Evolutionary conservation across 805 yeast genomes (phyloP).

Genomic region (Candida golubevii): DNA sequence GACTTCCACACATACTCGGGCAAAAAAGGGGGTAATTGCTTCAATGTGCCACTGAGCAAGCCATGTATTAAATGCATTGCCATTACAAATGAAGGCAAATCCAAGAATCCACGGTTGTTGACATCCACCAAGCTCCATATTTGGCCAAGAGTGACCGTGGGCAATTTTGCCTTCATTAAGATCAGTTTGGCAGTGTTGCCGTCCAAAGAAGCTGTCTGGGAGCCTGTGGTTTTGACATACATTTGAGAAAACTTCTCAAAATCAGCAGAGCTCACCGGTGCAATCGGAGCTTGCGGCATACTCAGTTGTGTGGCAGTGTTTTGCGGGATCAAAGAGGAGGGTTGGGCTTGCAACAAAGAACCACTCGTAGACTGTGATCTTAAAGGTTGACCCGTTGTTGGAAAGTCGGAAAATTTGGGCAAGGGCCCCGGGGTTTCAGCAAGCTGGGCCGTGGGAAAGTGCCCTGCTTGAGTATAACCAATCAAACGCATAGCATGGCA

Average conservation of each 20-base stretch:
- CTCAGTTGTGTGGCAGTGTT: constrained; percentile 32
- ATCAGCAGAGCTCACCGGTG: constrained; percentile 51
- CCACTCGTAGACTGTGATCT: constrained; percentile 35
- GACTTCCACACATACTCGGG: constrained; percentile 41
- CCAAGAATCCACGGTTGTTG: constrained; percentile 65
- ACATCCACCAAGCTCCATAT: constrained; percentile 89
- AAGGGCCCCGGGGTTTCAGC: constrained; percentile 59
- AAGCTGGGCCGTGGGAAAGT: constrained; percentile 46
- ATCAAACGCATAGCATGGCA: constrained; percentile 83
- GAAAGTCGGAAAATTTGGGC: constrained; percentile 51
- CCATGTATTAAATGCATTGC: constrained; percentile 96
- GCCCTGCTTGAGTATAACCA: constrained; percentile 80
- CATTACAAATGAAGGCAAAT: constrained; percentile 72
- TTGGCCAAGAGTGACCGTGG: constrained; percentile 71
- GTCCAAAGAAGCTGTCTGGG: constrained; percentile 52
- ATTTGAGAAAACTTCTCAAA: constrained; percentile 62
- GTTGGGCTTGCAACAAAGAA: constrained; percentile 39
- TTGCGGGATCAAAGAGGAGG: constrained; percentile 34
- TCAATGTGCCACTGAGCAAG: constrained; percentile 59
- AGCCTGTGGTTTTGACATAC: constrained; percentile 61
- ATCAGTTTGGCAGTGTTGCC: constrained; percentile 84
- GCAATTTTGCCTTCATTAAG: constrained; percentile 82
- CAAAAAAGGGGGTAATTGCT: constrained; percentile 46
- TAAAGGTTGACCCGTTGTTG: constrained; percentile 14
- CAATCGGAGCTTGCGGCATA: constrained; percentile 16